phyloP scores from a whole-genome alignment of 768 basidiomycete species.

The Mycena galericulata region DNA sequence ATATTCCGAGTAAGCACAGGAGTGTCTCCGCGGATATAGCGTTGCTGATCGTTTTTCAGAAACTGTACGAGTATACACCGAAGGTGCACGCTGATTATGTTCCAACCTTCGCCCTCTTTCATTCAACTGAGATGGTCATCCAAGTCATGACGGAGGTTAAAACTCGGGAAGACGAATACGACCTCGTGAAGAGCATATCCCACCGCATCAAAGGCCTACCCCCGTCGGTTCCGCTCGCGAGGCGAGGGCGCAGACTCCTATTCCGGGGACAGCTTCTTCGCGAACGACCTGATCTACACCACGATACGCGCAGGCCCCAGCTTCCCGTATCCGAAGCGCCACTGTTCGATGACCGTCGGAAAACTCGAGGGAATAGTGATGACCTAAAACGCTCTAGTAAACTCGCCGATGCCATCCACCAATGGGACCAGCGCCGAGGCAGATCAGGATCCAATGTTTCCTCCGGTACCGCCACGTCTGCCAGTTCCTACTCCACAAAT shows the following conservation, averaged over 20 bases:
- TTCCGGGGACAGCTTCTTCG: conserved; percentile 71
- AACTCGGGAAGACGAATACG: conserved; percentile 86
- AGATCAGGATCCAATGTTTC: conserved; percentile 52
- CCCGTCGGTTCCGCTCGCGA: conserved; percentile 64
- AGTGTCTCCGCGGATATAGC: background rate
- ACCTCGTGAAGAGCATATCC: conserved; percentile 72
- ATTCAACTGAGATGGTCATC: conserved; percentile 77
- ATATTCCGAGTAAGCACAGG: conserved; percentile 75
- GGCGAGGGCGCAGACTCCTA: conserved; percentile 80
- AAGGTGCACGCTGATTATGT: conserved; percentile 78
- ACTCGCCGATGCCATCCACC: conserved; percentile 56
- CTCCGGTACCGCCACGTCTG: conserved; percentile 10
- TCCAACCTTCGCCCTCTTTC: conserved; percentile 71
- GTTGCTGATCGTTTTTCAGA: conserved; percentile 55
- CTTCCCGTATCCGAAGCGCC: background rate
- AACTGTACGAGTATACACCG: conserved; percentile 76
- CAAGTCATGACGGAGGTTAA: conserved; percentile 89
- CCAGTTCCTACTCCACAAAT: conserved; percentile 9
- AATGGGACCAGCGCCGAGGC: conserved; percentile 56
- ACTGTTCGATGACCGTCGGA: background rate
- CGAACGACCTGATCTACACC: background rate
- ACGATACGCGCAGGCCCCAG: background rate
- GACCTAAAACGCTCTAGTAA: conserved; percentile 42
- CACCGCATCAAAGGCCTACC: conserved; percentile 71
- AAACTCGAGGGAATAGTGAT: background rate